Evolutionary conservation across 176 grass and related monocot species (phyloP).

Genomic region (Hordeum marinum): DNA sequence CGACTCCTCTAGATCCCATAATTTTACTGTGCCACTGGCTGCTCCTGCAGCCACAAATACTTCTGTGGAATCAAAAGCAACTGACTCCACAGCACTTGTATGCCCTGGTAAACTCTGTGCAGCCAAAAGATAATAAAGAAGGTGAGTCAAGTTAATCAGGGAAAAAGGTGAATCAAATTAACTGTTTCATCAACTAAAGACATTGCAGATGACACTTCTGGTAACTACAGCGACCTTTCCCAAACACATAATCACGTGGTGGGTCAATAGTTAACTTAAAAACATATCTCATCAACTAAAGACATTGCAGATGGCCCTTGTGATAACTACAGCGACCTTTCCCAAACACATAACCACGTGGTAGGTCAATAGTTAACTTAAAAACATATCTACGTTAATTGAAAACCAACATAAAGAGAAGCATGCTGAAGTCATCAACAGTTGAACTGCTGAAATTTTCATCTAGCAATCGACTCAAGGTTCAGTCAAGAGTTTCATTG

Average conservation of each 20-base stretch:
- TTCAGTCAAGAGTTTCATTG: neutral
- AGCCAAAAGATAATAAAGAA: neutral
- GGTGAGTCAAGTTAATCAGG: neutral
- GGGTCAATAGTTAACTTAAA: neutral
- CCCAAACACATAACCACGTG: neutral
- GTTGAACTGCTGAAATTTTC: neutral
- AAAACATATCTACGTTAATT: neutral
- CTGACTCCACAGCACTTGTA: constrained; percentile 89
- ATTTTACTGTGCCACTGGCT: constrained; percentile 87
- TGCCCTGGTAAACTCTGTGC: constrained; percentile 88
- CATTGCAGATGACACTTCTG: neutral
- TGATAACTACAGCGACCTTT: neutral
- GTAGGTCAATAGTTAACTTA: neutral
- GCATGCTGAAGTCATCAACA: neutral
- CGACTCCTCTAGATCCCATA: constrained; percentile 92
- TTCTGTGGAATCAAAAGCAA: constrained; percentile 87
- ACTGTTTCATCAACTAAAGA: neutral
- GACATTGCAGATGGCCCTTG: neutral
- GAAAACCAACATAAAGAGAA: neutral
- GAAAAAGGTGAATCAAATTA: neutral
- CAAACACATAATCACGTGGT: neutral
- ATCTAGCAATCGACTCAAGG: neutral
- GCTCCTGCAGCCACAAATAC: constrained; percentile 89
- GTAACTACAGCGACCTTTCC: neutral
- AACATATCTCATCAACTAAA: neutral